Base-by-base conservation (phyloP, 441 rosid genomes). In the Geranium incanum region DNA sequence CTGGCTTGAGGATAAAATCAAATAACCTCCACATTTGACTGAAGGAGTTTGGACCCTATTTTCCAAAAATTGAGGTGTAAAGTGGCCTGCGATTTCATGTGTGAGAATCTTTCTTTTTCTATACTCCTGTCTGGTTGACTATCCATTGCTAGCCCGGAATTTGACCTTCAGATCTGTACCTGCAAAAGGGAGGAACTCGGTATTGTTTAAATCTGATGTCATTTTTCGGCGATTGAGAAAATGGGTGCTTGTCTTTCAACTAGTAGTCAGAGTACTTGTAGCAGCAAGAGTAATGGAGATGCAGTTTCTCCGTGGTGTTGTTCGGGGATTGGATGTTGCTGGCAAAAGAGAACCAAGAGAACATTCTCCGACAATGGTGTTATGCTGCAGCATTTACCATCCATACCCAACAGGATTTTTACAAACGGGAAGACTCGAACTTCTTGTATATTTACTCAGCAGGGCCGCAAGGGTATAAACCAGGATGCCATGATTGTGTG, bases 401-500 rank as follows among this genome's bases (percentile, higher is more conserved):
- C 92, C 7, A 71, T 88, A 48, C 95, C 97, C 50, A 88, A 86
- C 76, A 83, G 97, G 86, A 75, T 90, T 71, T 87, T 81, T 78
- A 77, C 78, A 33, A 95, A 91, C 79, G 92, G 90, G 55, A 95
- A 90, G 87, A 92, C 93, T 81, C 82, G 86, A 79, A 81, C 81
- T 76, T 88, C 98, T 68, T 95, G 97, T 75, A 83, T 95, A 73
- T 95, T 95, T 78, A 95, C 99, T 52, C 99, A 92, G 75, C 99
- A 95, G 78, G 99, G 99, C 28, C 91, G 92, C 52, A 95, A 95
- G 87, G 99, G 99, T 73, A 85, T 92, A 59, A 95, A 95, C 73
- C 99, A 95, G 73, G 99, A 95, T 68, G 98, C 99, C 21, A 92
- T 95, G 99, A 78, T 95, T 23, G 97, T 91, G 37, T 95, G 99